phyloP scores from a whole-genome alignment of 2,329 filamentous ascomycete species.

The Penicillium sp. region DNA sequence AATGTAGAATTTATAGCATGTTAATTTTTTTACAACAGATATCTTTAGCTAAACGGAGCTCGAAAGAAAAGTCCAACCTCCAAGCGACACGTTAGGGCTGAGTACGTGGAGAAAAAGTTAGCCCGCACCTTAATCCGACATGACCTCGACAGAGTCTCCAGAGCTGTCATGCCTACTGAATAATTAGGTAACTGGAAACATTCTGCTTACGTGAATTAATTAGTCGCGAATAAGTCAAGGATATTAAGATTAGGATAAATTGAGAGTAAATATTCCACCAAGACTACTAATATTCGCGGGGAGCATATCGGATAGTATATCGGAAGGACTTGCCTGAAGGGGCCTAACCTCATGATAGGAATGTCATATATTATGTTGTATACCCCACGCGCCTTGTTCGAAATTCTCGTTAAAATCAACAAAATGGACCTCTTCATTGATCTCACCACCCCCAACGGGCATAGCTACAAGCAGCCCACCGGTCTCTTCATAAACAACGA shows the following conservation, averaged over 20 bases:
- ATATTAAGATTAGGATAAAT: neutral
- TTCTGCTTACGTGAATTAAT: too few relatives aligned
- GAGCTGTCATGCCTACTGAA: neutral
- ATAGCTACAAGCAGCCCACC: slow-evolving; percentile 66
- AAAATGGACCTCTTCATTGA: slow-evolving; percentile 34
- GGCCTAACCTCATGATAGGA: neutral
- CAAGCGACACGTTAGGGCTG: neutral
- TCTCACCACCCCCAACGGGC: slow-evolving; percentile 70
- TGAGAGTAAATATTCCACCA: neutral
- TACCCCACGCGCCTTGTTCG: neutral
- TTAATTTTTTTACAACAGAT: neutral
- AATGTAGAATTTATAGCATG: neutral
- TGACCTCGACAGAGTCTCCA: neutral
- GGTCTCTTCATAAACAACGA: slow-evolving; percentile 80
- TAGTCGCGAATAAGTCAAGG: neutral
- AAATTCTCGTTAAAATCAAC: neutral
- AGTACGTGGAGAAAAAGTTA: neutral
- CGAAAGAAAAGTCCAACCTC: neutral
- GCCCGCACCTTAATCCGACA: neutral
- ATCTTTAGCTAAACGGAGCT: neutral
- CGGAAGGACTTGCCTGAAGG: slow-evolving; percentile 7
- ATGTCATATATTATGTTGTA: neutral
- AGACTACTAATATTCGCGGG: neutral
- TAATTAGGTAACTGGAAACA: neutral
- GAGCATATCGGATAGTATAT: neutral